Evolutionary conservation across 352 stramenopile genomes (phyloP).

Genomic region (Globisporangium viniferum): DNA sequence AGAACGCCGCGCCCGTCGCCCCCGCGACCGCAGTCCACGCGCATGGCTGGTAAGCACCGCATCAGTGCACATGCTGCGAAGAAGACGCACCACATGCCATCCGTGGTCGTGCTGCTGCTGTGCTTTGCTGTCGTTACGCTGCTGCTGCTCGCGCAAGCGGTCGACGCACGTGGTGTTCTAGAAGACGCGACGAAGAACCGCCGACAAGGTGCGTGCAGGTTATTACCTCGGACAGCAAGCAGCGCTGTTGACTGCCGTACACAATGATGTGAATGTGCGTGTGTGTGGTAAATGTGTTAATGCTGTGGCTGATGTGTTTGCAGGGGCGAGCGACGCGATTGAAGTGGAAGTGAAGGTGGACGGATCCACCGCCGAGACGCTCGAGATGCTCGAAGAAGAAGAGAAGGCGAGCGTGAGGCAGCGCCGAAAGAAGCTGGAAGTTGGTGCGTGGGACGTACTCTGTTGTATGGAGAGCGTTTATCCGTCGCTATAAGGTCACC

Average conservation of each 20-base stretch:
- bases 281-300: not conserved
- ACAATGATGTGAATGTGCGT: not conserved
- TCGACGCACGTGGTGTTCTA: not conserved
- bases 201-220: not conserved
- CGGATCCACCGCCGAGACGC: slow-evolving; percentile 12
- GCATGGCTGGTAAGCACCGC: no score
- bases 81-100: not conserved
- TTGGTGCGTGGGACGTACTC: slow-evolving; percentile 1
- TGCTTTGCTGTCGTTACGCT: not conserved
- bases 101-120: not conserved
- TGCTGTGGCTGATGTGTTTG: not conserved
- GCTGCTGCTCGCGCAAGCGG: not conserved
- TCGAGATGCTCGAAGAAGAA: slow-evolving; percentile 22
- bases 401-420: slow-evolving; percentile 8
- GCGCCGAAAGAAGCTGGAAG: slow-evolving; percentile 15
- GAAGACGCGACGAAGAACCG: not conserved
- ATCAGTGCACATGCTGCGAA: not conserved
- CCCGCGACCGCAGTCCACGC: not conserved
- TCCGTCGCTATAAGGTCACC: not conserved
- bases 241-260: not conserved
- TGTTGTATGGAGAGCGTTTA: not conserved
- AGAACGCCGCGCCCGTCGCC: not conserved
- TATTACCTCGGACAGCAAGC: not conserved
- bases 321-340: slow-evolving; percentile 1
- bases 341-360: slow-evolving; percentile 11